Percentiles rank a stretch among this genome's conserved stretches.
Conservation (phyloP, 306 rosid genomes). For the Vachellia collinsii region DNA sequence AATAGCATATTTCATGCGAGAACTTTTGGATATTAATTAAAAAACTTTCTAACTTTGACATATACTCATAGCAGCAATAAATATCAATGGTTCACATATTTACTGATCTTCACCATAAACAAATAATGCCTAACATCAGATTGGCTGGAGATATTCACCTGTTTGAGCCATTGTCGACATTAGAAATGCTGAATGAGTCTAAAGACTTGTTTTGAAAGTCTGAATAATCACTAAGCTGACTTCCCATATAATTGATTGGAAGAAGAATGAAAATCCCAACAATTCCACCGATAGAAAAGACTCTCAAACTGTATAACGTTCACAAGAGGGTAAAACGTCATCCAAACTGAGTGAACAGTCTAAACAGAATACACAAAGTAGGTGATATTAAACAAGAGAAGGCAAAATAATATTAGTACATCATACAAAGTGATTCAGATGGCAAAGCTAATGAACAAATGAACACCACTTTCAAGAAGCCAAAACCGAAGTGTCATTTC, state of each 20-base stretch:
- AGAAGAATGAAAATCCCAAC: constrained; percentile 69
- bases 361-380: constrained; percentile 6
- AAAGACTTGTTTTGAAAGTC: constrained; percentile 67
- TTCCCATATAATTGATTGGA: constrained; percentile 76
- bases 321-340: constrained; percentile 26
- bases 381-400: constrained; percentile 23
- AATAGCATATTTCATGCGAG: constrained; percentile 8
- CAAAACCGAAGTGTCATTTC: neutral
- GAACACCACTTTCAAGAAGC: constrained; percentile 25
- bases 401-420: neutral
- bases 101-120: constrained; percentile 28
- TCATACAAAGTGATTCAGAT: neutral
- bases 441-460: constrained; percentile 28
- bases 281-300: constrained; percentile 64
- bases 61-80: constrained; percentile 6
- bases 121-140: constrained; percentile 23
- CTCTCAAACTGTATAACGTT: constrained; percentile 59
- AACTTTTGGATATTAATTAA: constrained; percentile 12
- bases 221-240: constrained; percentile 60
- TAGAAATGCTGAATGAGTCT: constrained; percentile 84
- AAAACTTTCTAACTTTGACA: neutral
- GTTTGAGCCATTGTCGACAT: constrained; percentile 77
- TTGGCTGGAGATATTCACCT: constrained; percentile 53
- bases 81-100: constrained; percentile 15
- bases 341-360: constrained; percentile 32